Base-by-base conservation (phyloP, 2,329 filamentous ascomycete species). In the Paecilomyces sp. region DNA sequence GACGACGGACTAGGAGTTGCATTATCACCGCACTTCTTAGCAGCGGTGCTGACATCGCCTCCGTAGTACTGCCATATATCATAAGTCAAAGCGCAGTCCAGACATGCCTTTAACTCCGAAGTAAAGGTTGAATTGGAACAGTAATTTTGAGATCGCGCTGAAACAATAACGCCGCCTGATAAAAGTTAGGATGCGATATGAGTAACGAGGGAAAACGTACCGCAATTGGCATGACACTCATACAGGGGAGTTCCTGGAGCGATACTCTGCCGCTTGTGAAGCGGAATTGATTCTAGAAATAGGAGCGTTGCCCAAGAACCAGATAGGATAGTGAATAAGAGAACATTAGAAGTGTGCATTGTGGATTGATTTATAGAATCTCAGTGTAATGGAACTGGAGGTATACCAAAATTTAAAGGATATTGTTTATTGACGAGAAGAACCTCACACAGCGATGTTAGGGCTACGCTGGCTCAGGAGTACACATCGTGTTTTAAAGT, bases 41-140 rank as follows among this genome's bases (percentile, higher is more conserved):
- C 79, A 24, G 75, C 77, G 1, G 64, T 64, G 18, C 64, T 61
- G 22, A 82, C 73, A 9, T 71, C 68, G 18, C 64, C 59, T 15
- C 77, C 75, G 56, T 82, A 81, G 61, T 75, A 72, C 52, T 72
- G 64, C 79, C 79, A 81, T 63, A 81, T 78, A 31, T 79, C 67
- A 57, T 73, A 75, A 22, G 73, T 65, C 33, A 74, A 62, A 51
- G 79, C 79, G 60, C 79, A 82, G 54, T 76, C 67, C 30, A 81
- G 72, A 63, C 72, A 74, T 4, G 59, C 67, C 12, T 63, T 60
- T n/a, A 74, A 64, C 15, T 66, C 58, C 3, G 65, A 62, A 8
- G 62, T 70, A 63, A 67, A 70, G n/a, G 65, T 70, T 1, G 69
- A 60, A 52, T 65, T 64, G 36, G 64, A 60, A 61, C 70, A 74